Base-by-base conservation (phyloP, 371 early-diverging fungal species). In the Apophysomyces sp. region DNA sequence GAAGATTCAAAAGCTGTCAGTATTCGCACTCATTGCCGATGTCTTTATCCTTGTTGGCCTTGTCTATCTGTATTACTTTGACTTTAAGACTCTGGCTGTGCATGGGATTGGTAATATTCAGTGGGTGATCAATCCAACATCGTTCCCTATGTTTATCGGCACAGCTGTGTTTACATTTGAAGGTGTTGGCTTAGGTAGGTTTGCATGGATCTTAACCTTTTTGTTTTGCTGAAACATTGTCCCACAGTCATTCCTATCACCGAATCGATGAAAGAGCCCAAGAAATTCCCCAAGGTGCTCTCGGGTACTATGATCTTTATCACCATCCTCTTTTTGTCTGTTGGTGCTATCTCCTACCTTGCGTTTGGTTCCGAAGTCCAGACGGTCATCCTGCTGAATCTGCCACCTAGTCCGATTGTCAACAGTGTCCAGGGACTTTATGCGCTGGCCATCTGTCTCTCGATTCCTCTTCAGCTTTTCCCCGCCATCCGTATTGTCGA, bases 111-210 rank as follows among this genome's bases (percentile, higher is more conserved):
- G 83, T 9, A 76, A 89, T 32, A 80, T 92, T 1, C 75, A 79
- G 27, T 80, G 81, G 81, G 66, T 81, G 52, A 83, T 93, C 68
- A 93, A 93, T 68, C 55, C 74, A 28, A 77, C 81, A 30, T 84
- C 86, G 6, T 92, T 92, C 71, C 83, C 91, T 2, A 70, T 95
- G 63, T 92, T 92, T 67, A 86, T 95, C 58, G 95, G 95, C 39
- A 94, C 94, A 13, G 92, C 94, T 55, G 88, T 94, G 31, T 95
- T 92, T 71, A 91, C 94, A 0, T 95, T 90, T 62, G 95, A 95
- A 76, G 95, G 95, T 30, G 91, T 94, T 69, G 92, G 95, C 52
- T 68, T 94, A 34, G 84, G 81, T 78, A 76, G 61, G 75, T 34
- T 59, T 8, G 12, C 29, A 37, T 34, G 2, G 24, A 49, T n/a